phyloP scores from a whole-genome alignment of 139 green algal genomes.

The Deuterostichococcus epilithicus region DNA sequence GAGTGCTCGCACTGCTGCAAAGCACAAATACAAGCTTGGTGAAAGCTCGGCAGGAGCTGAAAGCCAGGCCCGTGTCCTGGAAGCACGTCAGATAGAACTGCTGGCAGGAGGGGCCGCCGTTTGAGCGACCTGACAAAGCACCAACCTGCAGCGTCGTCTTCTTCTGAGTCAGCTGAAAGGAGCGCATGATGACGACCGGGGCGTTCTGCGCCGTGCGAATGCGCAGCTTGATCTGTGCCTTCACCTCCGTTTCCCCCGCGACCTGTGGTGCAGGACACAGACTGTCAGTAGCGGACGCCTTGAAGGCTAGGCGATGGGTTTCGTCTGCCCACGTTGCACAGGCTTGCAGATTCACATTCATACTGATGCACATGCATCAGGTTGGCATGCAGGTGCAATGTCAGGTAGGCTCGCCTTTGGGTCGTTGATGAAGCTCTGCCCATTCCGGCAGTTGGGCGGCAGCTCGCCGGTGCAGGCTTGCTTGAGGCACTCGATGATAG shows the following conservation, averaged over 20 bases:
- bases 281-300: no score
- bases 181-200: conserved; percentile 77
- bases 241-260: conserved; percentile 87
- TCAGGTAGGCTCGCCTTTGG: conserved; percentile 57
- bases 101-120: no score
- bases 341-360: no score
- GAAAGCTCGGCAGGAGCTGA: no score
- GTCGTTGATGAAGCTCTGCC: conserved; percentile 93
- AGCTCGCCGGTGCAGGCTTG: conserved; percentile 91
- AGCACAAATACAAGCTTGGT: no score
- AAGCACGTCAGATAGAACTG: no score
- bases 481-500: conserved; percentile 98
- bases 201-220: conserved; percentile 61
- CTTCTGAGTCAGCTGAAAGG: conserved; percentile 67
- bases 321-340: no score
- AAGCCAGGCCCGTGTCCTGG: no score
- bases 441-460: conserved; percentile 83
- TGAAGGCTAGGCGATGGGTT: no score
- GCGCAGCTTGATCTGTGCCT: conserved; percentile 94
- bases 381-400: background rate
- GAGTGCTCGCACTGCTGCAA: no score
- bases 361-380: background rate
- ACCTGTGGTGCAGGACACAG: conserved; percentile 54
- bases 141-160: background rate
- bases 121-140: background rate